These are phyloP conservation scores for Parasarocladium wereldwijsianum DNA, from an alignment of 2,329 filamentous ascomycete species.

Conservation along the genomic window DNA sequence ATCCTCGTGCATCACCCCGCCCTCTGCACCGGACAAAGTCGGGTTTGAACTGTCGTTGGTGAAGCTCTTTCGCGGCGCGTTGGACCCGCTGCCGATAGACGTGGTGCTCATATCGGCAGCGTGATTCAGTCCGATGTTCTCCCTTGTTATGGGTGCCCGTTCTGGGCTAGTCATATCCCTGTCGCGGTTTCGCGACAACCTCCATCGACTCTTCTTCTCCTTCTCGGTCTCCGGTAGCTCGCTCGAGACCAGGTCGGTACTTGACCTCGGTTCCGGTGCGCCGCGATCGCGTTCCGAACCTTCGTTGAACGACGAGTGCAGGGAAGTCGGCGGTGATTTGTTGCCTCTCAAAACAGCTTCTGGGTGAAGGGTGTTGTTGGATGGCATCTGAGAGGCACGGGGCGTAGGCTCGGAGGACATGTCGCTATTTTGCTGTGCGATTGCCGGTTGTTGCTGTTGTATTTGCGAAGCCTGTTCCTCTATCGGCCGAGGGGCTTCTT, in stretches of 20 bases:
- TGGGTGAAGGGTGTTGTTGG: slow-evolving; percentile 25
- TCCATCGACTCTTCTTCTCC: slow-evolving; percentile 57
- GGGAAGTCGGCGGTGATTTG: slow-evolving; percentile 61
- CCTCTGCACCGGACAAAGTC: slow-evolving; percentile 22
- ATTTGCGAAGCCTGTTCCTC: slow-evolving; percentile 7
- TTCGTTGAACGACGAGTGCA: slow-evolving; percentile 67
- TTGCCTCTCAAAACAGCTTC: slow-evolving; percentile 44
- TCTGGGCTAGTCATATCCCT: slow-evolving; percentile 33
- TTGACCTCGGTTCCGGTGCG: no score
- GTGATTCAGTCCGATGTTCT: slow-evolving; percentile 43
- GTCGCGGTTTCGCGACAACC: slow-evolving; percentile 52
- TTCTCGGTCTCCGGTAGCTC: no score
- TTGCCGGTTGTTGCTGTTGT: slow-evolving; percentile 7
- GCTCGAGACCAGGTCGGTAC: no score
- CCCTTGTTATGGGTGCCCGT: slow-evolving; percentile 28
- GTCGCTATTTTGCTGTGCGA: slow-evolving; percentile 13
- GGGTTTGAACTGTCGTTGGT: slow-evolving; percentile 36
- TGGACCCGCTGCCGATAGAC: slow-evolving; percentile 49
- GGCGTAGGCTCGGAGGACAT: slow-evolving; percentile 30
- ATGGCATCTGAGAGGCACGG: slow-evolving; percentile 29
- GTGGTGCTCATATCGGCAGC: slow-evolving; percentile 52
- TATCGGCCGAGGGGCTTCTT: background rate
- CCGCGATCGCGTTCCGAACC: slow-evolving; percentile 70
- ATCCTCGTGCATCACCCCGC: slow-evolving; percentile 21
- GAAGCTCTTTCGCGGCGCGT: slow-evolving; percentile 32